Base-by-base conservation (phyloP, 139 green algal genomes). In the Tetratostichococcus sp. region DNA sequence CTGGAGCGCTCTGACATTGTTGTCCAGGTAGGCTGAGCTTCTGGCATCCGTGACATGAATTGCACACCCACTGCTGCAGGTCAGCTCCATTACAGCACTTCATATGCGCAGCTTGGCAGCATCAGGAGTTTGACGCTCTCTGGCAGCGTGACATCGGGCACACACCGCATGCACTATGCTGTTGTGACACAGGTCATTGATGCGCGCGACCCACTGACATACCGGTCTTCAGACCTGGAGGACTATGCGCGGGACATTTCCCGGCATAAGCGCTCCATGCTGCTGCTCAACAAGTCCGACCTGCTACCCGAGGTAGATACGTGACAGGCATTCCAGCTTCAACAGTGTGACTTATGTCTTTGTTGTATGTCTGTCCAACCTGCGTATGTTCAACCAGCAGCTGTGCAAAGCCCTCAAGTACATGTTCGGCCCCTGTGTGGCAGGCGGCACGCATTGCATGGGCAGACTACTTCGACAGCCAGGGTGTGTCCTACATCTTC, bases 281-380 rank as follows among this genome's bases (percentile, higher is more conserved):
- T 99, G 75, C 84, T 99, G 69, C 89, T 99, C 28, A 99, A 99
- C 89, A 99, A 99, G 85, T 91, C 94, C 6, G 96, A 99, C 87
- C 86, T 99, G 73, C 82, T 99, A 74, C 87, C 92, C 1, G 69
- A 75, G 50, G 50, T 62, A 14, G 17, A 26, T 26, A 26, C 50
- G 39, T 14, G 14, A 14, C 39, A 8, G 39, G 8, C 39, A 50
- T 8, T 14, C 39, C 8, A 14, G 14, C 39, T 14, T 14, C 8
- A 8, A 22, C 8, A 22, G 39, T 50, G 39, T 8, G 8, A 14
- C 8, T 14, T 8, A 14, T 50, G 39, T 50, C 39, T 50, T 8
- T 8, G 8, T 50, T 14, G 39, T 50, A 50, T 62, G n/a, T n/a
- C n/a, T n/a, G n/a, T n/a, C n/a, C n/a, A n/a, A n/a, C n/a, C n/a